Evolutionary conservation across 2,329 filamentous ascomycete species (phyloP).

Genomic region (Colletotrichum trifolii): DNA sequence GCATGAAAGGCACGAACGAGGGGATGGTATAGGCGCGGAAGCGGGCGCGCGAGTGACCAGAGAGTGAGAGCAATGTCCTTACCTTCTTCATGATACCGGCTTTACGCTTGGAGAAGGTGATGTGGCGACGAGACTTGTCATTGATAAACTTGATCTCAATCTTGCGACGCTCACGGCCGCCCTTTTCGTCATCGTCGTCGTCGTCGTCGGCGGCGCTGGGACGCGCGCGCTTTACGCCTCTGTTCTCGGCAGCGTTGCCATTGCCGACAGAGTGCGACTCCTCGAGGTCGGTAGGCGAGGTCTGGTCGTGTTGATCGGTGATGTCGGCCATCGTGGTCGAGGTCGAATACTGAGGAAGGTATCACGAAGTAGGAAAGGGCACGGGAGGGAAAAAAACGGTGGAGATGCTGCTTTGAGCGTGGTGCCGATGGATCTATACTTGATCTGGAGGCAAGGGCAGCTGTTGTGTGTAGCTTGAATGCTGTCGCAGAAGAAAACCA

Average conservation of each 20-base stretch:
- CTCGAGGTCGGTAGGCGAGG: conserved; percentile 79
- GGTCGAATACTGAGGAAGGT: conserved; percentile 34
- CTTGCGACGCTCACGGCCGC: conserved; percentile 96
- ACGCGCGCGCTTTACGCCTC: conserved; percentile 90
- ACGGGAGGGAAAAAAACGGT: conserved; percentile 66
- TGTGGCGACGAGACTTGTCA: conserved; percentile 99
- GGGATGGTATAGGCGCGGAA: neutral
- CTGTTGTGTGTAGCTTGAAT: conserved; percentile 51
- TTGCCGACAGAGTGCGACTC: conserved; percentile 75
- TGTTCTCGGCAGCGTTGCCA: conserved; percentile 71
- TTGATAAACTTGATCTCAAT: conserved; percentile 99
- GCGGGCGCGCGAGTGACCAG: neutral
- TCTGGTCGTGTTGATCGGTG: conserved; percentile 80
- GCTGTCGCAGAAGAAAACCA: conserved; percentile 63
- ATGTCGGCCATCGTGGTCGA: conserved; percentile 77
- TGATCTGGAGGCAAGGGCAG: conserved; percentile 67
- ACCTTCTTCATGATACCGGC: conserved; percentile 99
- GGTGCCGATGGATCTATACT: conserved; percentile 74
- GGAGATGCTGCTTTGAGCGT: conserved; percentile 74
- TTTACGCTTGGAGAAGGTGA: conserved; percentile 99
- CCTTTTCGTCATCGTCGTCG: conserved; percentile 97
- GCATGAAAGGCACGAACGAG: neutral
- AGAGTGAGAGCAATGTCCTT: conserved; percentile 11
- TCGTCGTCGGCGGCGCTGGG: conserved; percentile 89
- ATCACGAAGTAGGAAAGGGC: conserved; percentile 63